These are phyloP conservation scores for Paspalum vaginatum DNA, from an alignment of 176 grass and related monocot species.

Conservation along the genomic window DNA sequence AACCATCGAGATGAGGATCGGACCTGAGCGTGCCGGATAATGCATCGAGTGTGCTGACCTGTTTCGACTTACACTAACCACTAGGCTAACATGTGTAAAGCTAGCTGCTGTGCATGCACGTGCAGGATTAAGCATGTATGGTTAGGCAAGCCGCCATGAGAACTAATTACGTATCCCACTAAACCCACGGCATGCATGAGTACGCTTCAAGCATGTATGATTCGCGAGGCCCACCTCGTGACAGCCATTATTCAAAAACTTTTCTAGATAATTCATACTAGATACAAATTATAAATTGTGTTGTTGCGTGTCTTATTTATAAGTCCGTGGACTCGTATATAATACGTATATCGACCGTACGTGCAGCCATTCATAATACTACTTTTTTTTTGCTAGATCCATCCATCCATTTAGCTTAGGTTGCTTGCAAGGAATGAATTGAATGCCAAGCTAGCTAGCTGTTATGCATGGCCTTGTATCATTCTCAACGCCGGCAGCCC, in stretches of 20 bases:
- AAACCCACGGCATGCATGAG: background rate
- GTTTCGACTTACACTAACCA: background rate
- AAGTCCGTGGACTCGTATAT: background rate
- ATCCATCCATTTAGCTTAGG: background rate
- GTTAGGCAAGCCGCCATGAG: background rate
- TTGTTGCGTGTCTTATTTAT: background rate
- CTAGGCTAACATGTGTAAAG: background rate
- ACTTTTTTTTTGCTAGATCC: background rate
- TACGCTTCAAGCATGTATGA: background rate
- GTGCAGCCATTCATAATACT: background rate
- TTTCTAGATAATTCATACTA: too few relatives aligned
- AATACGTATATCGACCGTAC: too few relatives aligned
- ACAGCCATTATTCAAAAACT: too few relatives aligned
- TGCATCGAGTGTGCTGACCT: background rate
- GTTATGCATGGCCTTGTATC: background rate
- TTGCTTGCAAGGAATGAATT: constrained; percentile 34
- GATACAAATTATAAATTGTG: background rate
- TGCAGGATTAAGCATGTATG: background rate
- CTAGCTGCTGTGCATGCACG: background rate
- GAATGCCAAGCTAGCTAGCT: background rate
- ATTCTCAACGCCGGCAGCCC: background rate
- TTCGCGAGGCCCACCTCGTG: background rate
- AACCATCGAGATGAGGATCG: too few relatives aligned
- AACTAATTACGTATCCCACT: background rate
- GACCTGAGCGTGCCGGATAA: background rate